Conservation (phyloP, 2,329 filamentous ascomycete genomes). For the Hymenoscyphus occultus region DNA sequence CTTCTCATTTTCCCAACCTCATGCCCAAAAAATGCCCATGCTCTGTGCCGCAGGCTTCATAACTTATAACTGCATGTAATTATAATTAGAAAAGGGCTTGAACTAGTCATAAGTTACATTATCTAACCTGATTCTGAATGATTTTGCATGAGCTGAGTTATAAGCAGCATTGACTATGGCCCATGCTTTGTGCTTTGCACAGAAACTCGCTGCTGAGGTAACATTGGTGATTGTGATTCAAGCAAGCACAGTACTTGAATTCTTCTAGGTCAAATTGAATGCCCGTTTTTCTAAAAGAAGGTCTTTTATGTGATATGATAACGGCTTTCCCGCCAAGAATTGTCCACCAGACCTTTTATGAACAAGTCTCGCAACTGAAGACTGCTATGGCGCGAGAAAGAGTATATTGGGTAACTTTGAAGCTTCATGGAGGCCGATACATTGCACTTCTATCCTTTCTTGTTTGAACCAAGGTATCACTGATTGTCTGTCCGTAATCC, state of each 20-base stretch:
- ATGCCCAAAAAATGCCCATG: not conserved
- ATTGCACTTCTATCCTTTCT: not conserved
- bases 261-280: not conserved
- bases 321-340: not conserved
- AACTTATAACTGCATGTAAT: not conserved
- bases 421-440: not conserved
- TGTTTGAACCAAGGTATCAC: not conserved
- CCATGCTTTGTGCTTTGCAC: not conserved
- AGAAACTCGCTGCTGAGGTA: not conserved
- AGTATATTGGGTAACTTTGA: not conserved
- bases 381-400: not conserved
- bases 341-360: not conserved
- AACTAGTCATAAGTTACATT: not conserved
- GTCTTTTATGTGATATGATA: not conserved
- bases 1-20: not conserved
- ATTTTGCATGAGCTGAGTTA: not conserved
- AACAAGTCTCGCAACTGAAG: not conserved
- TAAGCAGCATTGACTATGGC: not conserved
- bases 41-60: not conserved
- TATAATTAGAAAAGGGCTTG: not conserved
- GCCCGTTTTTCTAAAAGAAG: not conserved
- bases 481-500: not conserved
- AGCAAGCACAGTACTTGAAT: not conserved
- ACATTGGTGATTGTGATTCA: not conserved
- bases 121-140: not conserved